Evolutionary conservation across 2,329 filamentous ascomycete genomes (phyloP), one percentile per base, ranked within the genome.

Genomic region (Ophiocordyceps polyrhachis-furcata): DNA sequence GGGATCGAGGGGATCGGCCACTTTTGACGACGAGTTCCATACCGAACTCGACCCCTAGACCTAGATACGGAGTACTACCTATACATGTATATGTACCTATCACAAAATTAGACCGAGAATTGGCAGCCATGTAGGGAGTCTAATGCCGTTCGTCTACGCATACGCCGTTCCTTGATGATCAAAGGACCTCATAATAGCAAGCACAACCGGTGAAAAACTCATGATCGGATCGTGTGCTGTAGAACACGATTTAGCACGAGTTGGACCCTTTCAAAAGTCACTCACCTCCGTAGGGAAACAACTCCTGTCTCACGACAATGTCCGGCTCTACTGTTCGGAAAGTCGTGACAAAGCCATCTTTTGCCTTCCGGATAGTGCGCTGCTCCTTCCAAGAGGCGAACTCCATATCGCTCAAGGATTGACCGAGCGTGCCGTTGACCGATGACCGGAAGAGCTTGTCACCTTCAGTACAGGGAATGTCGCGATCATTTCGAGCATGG

Each of bases 401-500:
- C 1, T 58, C 57, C 5, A 54, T 57, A 3, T 63, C 58, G 28
- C 61, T 60, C 9, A 64, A 44, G 1, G 54, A 53, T 28, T 28
- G 25, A 6, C 58, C 58, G 2, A 65, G 56, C 2, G 68, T 67
- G 41, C 73, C 72, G 44, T 68, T 69, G 2, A 73, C 73, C 0
- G 78, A 74, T 1, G 71, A 68, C 28, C 64, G 64, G 56, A 83
- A 85, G 1, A 84, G 61, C 50, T 66, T 68, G 52, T 80, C 72
- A 40, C 78, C 76, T 55, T 87, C 79, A 1, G 65, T 70, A 64
- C 76, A 89, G 0, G 83, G 79, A 48, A 96, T 94, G 52, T 94
- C 85, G 47, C 67, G 65, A 57, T 96, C 89, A 55, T 94, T 76
- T 45, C 73, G 71, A 15, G 87, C 83, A 54, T 95, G 89, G 3